Evolutionary conservation across 2,329 filamentous ascomycete species (phyloP), one percentile per base, ranked within the genome.

Genomic region (Thielaviopsis punctulata): DNA sequence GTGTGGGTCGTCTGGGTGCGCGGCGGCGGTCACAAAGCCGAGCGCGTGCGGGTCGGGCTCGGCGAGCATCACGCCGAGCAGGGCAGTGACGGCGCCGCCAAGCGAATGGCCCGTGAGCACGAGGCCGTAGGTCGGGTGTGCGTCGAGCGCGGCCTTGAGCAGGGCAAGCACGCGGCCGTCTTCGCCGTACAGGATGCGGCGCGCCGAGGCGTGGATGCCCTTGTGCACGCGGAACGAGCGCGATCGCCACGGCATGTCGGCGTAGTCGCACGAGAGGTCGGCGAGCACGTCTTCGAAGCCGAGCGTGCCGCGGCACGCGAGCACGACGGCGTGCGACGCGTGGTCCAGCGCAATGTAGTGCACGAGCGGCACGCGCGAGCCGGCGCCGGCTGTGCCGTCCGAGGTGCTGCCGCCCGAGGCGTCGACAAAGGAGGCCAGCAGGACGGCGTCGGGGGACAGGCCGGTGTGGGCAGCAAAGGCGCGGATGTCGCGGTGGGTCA

Each of bases 181-280:
- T 46, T 74, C 78, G 8, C 81, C 80, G 59, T 80, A 81, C 0
- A 86, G 66, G 0, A 86, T 69, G 10, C 82, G 74, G 19, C 76
- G 72, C 3, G 82, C 82, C 1, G 82, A 85, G 0, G 82, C 80
- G 60, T 85, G 80, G 52, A 86, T 79, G 13, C 82, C 82, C 62
- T 85, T 85, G 64, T 86, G 82, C 0, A 86, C 82, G 57, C 81
- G 78, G 67, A 83, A 85, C 1, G 68, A 66, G 54, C 71, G 74
- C 15, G 79, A 79, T 53, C 77, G 72, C 79, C 82, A 82, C 4
- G 68, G 56, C 9, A 84, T 65, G 52, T 79, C 72, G 58, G 84
- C 80, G 57, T 85, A 86, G 46, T 84, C 82, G 63, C 82, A 86
- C 25, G 81, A 81, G 73, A 86, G 77, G 59, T 86, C 82, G 0